phyloP scores from a whole-genome alignment of 176 grass and related monocot genomes.

The Echinochloa phyllopogon region DNA sequence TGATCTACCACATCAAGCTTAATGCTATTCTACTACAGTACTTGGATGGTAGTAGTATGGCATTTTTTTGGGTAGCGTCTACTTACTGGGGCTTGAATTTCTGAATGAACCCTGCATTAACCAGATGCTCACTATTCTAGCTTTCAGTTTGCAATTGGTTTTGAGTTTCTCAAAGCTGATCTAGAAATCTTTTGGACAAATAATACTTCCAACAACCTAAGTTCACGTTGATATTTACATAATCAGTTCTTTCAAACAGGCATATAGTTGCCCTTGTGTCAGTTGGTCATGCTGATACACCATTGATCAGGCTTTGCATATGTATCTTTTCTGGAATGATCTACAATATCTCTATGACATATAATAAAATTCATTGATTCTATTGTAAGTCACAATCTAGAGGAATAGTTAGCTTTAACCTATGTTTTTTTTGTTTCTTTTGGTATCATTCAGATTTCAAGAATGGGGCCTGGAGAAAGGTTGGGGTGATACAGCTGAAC shows the following conservation, averaged over 20 bases:
- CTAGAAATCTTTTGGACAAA: neutral
- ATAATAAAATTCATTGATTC: neutral
- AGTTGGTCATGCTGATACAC: neutral
- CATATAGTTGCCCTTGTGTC: neutral
- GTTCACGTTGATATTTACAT: neutral
- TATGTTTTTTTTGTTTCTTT: neutral
- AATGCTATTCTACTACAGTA: neutral
- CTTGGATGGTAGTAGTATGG: neutral
- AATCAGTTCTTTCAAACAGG: neutral
- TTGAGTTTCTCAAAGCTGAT: neutral
- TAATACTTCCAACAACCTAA: neutral
- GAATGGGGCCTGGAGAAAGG: constrained; percentile 98
- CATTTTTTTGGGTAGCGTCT: neutral
- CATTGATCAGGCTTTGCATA: neutral
- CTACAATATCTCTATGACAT: neutral
- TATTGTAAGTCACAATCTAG: neutral
- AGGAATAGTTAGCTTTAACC: constrained; percentile 4
- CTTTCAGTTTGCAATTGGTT: neutral
- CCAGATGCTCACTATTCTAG: neutral
- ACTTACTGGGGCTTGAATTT: neutral
- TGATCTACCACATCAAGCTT: neutral
- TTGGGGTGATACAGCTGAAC: constrained; percentile 90
- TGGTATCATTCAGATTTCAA: constrained; percentile 76
- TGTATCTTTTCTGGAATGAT: neutral
- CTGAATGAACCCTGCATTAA: neutral